These are phyloP conservation scores for Benincasa hispida DNA, from an alignment of 306 rosid species.

Conservation along the genomic window DNA sequence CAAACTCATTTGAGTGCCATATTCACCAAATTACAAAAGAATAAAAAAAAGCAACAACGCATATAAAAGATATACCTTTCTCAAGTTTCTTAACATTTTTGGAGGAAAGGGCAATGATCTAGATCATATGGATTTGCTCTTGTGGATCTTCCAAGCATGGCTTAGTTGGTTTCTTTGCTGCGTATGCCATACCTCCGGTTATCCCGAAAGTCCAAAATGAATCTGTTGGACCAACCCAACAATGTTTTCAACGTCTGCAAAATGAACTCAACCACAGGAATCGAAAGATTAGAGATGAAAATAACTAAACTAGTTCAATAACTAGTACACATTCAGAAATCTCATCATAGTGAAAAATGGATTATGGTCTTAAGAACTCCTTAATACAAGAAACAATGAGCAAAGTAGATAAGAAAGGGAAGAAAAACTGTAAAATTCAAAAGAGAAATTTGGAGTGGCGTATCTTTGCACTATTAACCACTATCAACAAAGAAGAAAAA, in stretches of 20 bases:
- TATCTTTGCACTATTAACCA: too few relatives aligned
- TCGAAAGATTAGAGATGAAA: not conserved
- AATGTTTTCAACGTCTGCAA: not conserved
- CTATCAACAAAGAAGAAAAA: too few relatives aligned
- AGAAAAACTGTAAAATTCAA: not conserved
- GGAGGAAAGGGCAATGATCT: constrained; percentile 85
- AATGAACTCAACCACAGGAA: not conserved
- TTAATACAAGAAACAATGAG: not conserved
- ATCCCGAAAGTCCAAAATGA: not conserved
- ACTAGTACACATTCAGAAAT: not conserved
- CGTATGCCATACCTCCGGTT: constrained; percentile 38
- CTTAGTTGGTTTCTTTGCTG: constrained; percentile 62
- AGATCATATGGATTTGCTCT: constrained; percentile 75
- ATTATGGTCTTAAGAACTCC: not conserved
- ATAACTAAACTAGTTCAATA: not conserved
- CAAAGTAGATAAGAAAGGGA: not conserved
- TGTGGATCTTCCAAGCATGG: constrained; percentile 57
- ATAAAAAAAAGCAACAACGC: not conserved
- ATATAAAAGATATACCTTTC: constrained; percentile 24
- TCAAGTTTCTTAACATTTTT: constrained; percentile 75
- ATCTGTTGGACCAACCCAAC: not conserved
- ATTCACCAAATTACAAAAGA: not conserved
- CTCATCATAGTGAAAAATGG: not conserved
- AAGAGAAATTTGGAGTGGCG: not conserved
- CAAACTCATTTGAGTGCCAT: not conserved